Conservation (phyloP, 768 basidiomycete genomes). For the Tricholoma terreum region DNA sequence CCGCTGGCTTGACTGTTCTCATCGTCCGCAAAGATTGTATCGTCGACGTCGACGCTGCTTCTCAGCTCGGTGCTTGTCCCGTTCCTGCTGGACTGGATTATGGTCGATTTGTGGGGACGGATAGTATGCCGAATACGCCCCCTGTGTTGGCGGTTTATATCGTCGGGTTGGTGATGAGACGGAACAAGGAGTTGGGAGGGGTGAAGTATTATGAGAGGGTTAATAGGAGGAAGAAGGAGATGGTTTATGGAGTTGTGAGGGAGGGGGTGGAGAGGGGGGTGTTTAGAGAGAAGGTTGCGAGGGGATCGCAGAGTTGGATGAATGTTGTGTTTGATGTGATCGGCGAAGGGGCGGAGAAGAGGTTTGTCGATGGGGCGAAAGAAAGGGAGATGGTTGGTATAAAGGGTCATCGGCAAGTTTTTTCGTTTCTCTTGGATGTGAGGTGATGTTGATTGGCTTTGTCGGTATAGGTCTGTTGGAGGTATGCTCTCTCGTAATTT, state of each 20-base stretch:
- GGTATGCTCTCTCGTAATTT: conserved; percentile 26
- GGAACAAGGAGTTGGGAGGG: conserved; percentile 64
- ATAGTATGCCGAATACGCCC: conserved; percentile 90
- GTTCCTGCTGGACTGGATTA: conserved; percentile 82
- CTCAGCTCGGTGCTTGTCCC: conserved; percentile 64
- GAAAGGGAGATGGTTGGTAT: conserved; percentile 76
- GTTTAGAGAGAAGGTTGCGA: conserved; percentile 67
- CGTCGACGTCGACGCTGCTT: conserved; percentile 82
- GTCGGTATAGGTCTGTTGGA: conserved; percentile 49
- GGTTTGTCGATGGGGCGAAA: conserved; percentile 82
- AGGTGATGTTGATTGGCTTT: neutral
- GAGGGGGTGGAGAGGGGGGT: conserved; percentile 71
- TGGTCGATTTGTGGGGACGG: conserved; percentile 73
- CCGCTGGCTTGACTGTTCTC: conserved; percentile 87
- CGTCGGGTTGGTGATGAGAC: conserved; percentile 76
- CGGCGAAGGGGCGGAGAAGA: conserved; percentile 67
- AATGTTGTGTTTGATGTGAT: conserved; percentile 84
- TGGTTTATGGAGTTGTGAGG: conserved; percentile 70
- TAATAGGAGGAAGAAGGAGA: conserved; percentile 72
- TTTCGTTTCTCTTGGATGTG: neutral
- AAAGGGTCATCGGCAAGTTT: conserved; percentile 86
- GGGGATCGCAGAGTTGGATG: conserved; percentile 89
- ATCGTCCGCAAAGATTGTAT: conserved; percentile 95
- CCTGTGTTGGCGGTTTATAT: conserved; percentile 91
- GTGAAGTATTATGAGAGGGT: conserved; percentile 58